Base-by-base conservation (phyloP, 2,329 filamentous ascomycete genomes). In the Penicillium hordei region DNA sequence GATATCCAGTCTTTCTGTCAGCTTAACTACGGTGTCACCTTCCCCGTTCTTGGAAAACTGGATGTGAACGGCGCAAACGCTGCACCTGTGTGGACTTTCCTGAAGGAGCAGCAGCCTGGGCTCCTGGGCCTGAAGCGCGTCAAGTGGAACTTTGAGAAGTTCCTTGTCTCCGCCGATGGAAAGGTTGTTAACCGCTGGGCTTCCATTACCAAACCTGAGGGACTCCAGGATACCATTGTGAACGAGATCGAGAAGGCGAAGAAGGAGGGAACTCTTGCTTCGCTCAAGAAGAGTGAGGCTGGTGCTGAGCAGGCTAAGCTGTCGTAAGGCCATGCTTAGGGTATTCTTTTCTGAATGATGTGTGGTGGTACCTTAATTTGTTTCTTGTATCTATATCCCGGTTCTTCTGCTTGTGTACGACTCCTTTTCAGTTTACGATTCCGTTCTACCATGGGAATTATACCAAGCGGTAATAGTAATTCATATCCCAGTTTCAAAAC, bases 111-210 rank as follows among this genome's bases (percentile, higher is more conserved):
- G 76, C 89, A 91, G 81, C 84, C 93, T 0, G 93, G 94, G 23
- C 71, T 97, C 55, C 79, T 97, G 79, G 94, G 94, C 21, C 75
- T 97, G 72, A 93, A 95, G 87, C 79, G 88, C 61, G 83, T 99
- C 70, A 97, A 97, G 89, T 99, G 94, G 94, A 99, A 99, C 80
- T 99, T 97, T 81, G 94, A 99, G 78, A 99, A 99, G 85, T 99
- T 97, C 79, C 80, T 99, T 63, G 81, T 99, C 64, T 89, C 88
- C 60, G 84, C 86, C 61, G 91, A 97, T 76, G 94, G 94, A 27
- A 84, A 89, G 78, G 91, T 97, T 67, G 89, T 90, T 78, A 84
- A 84, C 29, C 82, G 94, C 64, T 99, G 92, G 91, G 90, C 91
- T 34, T 93, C 90, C 76, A 89, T 86, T 19, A 91, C 89, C 59